Evolutionary conservation across 129 eudicot species (phyloP).

Genomic region (Chrysanthemum makinoi): DNA sequence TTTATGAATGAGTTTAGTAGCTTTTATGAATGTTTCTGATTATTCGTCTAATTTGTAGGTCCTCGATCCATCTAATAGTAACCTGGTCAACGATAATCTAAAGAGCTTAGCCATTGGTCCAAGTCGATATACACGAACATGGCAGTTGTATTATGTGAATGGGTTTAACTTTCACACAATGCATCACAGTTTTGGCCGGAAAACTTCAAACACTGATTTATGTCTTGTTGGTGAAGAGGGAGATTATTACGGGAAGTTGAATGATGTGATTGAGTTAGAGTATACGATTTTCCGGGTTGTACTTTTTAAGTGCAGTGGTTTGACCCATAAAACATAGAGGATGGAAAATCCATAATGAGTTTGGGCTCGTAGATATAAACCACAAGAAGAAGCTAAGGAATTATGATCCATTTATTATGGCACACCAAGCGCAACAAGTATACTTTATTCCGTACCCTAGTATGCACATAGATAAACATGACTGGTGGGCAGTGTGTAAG

Average conservation of each 20-base stretch:
- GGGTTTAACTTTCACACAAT: conserved; percentile 8
- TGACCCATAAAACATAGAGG: conserved; percentile 11
- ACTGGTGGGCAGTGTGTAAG: not conserved
- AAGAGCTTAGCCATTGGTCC: conserved; percentile 1
- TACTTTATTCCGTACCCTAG: not conserved
- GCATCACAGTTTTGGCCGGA: not conserved
- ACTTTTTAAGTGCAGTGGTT: conserved; percentile 12
- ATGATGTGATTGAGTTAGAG: too few relatives aligned
- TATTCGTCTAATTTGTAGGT: not conserved
- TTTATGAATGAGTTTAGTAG: too few relatives aligned
- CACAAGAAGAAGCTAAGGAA: conserved; percentile 4
- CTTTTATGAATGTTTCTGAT: not conserved
- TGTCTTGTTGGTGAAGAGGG: conserved; percentile 1
- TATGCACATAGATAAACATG: not conserved
- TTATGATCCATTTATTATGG: conserved; percentile 12
- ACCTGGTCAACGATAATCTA: not conserved
- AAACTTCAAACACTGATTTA: too few relatives aligned
- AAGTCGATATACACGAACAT: not conserved
- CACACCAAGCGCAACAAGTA: not conserved
- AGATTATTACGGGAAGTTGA: not conserved
- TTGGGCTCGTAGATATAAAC: conserved; percentile 6
- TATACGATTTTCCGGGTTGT: not conserved
- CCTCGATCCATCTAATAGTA: not conserved
- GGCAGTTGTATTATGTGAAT: not conserved
- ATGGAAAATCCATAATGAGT: conserved; percentile 7